A percentile compares a stretch with the other conserved stretches of the same genome.
Evolutionary conservation across 1,284 basidiomycete species (phyloP).

Genomic region (Peniophora sp.): DNA sequence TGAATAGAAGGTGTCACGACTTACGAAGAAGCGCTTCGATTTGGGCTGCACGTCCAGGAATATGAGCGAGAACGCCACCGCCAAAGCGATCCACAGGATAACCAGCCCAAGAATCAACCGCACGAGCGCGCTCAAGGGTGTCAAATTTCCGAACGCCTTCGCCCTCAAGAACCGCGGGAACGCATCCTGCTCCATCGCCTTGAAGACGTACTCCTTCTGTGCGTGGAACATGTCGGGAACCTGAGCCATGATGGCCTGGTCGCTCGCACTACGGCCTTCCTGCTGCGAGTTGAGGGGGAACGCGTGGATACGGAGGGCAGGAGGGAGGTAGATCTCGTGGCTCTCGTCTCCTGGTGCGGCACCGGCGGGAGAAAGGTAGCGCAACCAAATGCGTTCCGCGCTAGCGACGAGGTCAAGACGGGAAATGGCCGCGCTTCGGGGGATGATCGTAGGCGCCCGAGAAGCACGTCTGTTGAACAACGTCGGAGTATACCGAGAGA

Average conservation of each 20-base stretch:
- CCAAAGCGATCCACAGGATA: slow-evolving; percentile 87
- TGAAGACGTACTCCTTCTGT: slow-evolving; percentile 97
- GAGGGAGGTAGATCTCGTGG: slow-evolving; percentile 94
- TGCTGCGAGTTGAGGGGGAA: slow-evolving; percentile 67
- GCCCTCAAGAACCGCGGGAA: slow-evolving; percentile 93
- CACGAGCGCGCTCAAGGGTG: slow-evolving; percentile 82
- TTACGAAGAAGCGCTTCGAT: slow-evolving; percentile 87
- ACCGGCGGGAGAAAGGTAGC: slow-evolving; percentile 65
- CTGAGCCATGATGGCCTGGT: slow-evolving; percentile 75
- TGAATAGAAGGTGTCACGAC: slow-evolving; percentile 25
- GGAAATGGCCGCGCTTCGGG: slow-evolving; percentile 84
- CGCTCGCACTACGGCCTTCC: slow-evolving; percentile 64
- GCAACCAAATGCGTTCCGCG: slow-evolving; percentile 92
- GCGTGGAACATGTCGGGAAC: slow-evolving; percentile 96
- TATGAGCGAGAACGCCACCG: slow-evolving; percentile 84
- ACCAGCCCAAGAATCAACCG: slow-evolving; percentile 81
- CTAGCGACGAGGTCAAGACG: slow-evolving; percentile 85
- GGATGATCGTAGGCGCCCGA: slow-evolving; percentile 82
- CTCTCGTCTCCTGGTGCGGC: slow-evolving; percentile 41
- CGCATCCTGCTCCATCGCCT: slow-evolving; percentile 96
- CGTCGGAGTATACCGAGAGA: slow-evolving; percentile 64
- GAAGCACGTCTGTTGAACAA: slow-evolving; percentile 69
- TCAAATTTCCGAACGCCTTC: slow-evolving; percentile 96
- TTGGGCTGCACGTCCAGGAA: slow-evolving; percentile 91
- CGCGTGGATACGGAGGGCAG: slow-evolving; percentile 71